phyloP scores from a whole-genome alignment of 305 asterid species.

The Fraxinus nigra region DNA sequence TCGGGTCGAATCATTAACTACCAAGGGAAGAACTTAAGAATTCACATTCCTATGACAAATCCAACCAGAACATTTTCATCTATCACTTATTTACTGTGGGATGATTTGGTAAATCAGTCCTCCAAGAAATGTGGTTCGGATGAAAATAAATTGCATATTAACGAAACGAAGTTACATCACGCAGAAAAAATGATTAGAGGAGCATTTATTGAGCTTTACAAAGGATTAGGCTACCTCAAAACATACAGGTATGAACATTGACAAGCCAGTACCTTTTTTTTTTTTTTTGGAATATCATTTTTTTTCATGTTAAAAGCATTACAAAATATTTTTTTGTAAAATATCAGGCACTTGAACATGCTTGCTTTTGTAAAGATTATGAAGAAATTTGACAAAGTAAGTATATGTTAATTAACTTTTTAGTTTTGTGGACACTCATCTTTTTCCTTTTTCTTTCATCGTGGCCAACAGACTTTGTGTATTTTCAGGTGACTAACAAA shows the following conservation, averaged over 20 bases:
- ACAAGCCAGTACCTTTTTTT: background rate
- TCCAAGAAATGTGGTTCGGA: constrained; percentile 64
- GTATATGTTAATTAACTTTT: constrained; percentile 23
- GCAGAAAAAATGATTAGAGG: constrained; percentile 93
- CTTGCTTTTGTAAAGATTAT: constrained; percentile 87
- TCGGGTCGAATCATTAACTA: constrained; percentile 44
- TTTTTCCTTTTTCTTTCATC: background rate
- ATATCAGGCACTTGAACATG: constrained; percentile 78
- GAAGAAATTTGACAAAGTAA: constrained; percentile 96
- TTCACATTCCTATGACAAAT: constrained; percentile 81
- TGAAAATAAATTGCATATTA: constrained; percentile 53
- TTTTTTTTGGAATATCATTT: background rate
- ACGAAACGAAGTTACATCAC: constrained; percentile 62
- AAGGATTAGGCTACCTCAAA: constrained; percentile 81
- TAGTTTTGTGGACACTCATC: background rate
- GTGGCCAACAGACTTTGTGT: constrained; percentile 24
- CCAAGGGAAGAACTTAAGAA: constrained; percentile 63
- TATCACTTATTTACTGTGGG: constrained; percentile 70
- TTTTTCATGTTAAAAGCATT: background rate
- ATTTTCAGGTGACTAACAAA: constrained; percentile 74
- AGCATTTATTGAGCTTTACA: constrained; percentile 85
- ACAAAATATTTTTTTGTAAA: background rate
- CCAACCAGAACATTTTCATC: constrained; percentile 80
- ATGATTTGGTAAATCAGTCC: constrained; percentile 66
- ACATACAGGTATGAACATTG: constrained; percentile 58